These are phyloP conservation scores for Flueggea neowawraea DNA, from an alignment of 441 rosid genomes.

Conservation along the genomic window DNA sequence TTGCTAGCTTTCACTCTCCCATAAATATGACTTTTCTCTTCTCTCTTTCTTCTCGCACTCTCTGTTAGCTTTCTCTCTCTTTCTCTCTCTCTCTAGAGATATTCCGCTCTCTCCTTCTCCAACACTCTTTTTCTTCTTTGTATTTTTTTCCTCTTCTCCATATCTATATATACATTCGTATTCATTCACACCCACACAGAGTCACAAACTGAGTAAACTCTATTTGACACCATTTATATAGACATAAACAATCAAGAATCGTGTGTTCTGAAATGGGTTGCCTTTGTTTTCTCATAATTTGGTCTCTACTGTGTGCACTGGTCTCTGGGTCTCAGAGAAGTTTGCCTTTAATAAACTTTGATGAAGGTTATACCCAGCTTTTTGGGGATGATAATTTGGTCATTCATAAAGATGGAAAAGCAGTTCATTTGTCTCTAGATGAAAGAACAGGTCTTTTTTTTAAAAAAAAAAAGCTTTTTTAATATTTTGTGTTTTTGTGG, in stretches of 20 bases:
- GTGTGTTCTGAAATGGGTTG: slow-evolving; percentile 14
- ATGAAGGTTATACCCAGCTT: slow-evolving; percentile 87
- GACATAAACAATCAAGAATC: slow-evolving; percentile 3
- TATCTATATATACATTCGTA: neutral
- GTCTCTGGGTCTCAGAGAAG: slow-evolving; percentile 49
- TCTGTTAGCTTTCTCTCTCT: neutral
- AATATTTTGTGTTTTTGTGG: neutral
- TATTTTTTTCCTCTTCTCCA: neutral
- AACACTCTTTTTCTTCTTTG: neutral
- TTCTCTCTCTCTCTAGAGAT: neutral
- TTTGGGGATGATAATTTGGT: slow-evolving; percentile 86
- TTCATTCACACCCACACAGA: neutral
- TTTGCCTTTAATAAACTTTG: slow-evolving; percentile 64
- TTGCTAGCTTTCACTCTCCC: neutral
- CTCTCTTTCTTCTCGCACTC: neutral
- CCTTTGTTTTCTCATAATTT: slow-evolving; percentile 17
- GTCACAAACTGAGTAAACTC: too few relatives aligned
- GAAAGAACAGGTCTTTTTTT: slow-evolving; percentile 72
- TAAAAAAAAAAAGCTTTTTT: neutral
- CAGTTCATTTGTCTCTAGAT: slow-evolving; percentile 78
- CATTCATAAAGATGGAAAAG: slow-evolving; percentile 74
- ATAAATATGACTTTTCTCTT: slow-evolving; percentile 9
- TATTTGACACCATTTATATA: neutral
- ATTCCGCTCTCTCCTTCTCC: neutral
- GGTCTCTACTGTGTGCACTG: slow-evolving; percentile 28